Base-by-base conservation (phyloP, 371 early-diverging fungal species). In the Mortierella polycephala region DNA sequence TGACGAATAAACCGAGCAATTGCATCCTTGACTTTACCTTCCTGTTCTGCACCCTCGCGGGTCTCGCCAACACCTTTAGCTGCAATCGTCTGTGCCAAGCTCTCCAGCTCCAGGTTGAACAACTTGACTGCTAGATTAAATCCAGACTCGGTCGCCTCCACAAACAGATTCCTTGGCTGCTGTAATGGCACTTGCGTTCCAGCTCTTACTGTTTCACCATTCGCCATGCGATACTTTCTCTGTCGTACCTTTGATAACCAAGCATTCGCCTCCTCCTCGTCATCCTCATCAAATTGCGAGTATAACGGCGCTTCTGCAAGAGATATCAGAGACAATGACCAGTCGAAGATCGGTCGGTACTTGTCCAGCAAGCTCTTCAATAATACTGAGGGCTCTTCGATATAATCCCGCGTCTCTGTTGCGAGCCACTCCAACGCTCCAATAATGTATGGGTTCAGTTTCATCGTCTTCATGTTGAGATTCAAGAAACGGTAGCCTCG, bases 381-480 rank as follows among this genome's bases (percentile, higher is more conserved):
- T 14, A 64, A 30, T 5, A 47, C 50, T 7, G 59, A 50, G 21
- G 67, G 68, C 5, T 64, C 60, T 30, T 71, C 66, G 42, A 71
- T 50, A 47, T 55, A 60, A 7, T 68, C 65, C 64, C 57, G 54
- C 0, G 77, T 64, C 53, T 67, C 77, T 8, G 68, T 46, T 9
- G 77, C 77, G 14, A 77, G 62, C 77, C 77, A 77, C 39, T 77
- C 77, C 12, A 77, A 42, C 12, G 73, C 57, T 7, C 79, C 79
- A 7, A 57, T 44, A 56, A 79, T 57, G 18, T 65, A 79, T 7
- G 65, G 79, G 20, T 69, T 69, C 41, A 69, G 66, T 7, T 69
- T 65, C 66, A 69, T 71, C 40, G 49, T 58, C 7, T 68, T 13
- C 60, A 69, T 68, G 41, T 64, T 60, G 66, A 79, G 49, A 13